Evolutionary conservation across 768 basidiomycete species (phyloP), one percentile per base, ranked within the genome.

Genomic region (Royoungia palumana): DNA sequence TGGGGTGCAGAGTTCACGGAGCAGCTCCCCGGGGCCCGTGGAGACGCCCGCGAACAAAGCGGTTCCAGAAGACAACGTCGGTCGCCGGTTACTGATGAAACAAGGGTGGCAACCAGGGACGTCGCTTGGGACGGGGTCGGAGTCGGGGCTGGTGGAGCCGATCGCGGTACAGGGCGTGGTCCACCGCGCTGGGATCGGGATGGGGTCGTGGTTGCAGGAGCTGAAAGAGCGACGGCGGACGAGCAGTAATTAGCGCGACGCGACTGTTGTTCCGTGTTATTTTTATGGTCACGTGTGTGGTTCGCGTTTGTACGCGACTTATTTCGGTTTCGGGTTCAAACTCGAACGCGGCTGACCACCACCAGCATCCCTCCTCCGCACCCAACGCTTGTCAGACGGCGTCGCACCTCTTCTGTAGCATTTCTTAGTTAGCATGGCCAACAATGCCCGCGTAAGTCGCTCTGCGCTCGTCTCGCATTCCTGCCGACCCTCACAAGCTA

Each of bases 91-190:
- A 25, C 71, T 90, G 1, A 70, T 82, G 63, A 85, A 82, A 61
- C 86, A 87, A 64, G 88, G 88, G 2, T 91, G 89, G 89, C 70
- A 73, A 16, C 87, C 85, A 9, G 89, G 87, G 1, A 67, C 68
- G 10, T 59, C 62, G 19, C 68, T 79, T 4, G 67, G 65, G n/a
- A 4, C 20, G 3, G 39, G 28, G 0, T 17, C 21, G 7, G 70
- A 28, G 46, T n/a, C 2, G 76, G 75, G 14, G 64, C 83, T 14
- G 28, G 66, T 80, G n/a, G 81, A 79, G 22, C 86, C 86, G 2
- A 64, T 87, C 6, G 72, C 80, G 55, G 68, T 80, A 6, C 74
- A 63, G 34, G 50, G 69, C 2, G 77, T 57, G 17, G 44, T 63
- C 28, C 65, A 74, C 47, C 70, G 84, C 39, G 75, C 77, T 12